Percentiles rank a stretch among this genome's conserved stretches.
phyloP scores from a whole-genome alignment of 2,329 filamentous ascomycete genomes.

The Fusarium buharicum region DNA sequence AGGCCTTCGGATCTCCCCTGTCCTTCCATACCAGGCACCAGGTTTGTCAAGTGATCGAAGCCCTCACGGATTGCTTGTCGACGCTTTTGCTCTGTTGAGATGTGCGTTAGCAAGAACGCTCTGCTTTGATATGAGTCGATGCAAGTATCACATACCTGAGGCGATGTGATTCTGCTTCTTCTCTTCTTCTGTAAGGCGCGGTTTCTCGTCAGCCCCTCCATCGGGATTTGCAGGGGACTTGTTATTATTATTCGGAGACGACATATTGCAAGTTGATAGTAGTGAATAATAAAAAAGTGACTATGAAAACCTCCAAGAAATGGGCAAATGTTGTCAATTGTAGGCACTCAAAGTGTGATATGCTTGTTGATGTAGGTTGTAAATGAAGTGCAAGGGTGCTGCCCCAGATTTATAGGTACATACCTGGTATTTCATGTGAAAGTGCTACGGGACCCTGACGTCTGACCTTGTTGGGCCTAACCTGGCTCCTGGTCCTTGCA shows the following conservation, averaged over 20 bases:
- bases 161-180: constrained; percentile 67
- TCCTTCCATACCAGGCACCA: constrained; percentile 84
- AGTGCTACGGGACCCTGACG: constrained; percentile 26
- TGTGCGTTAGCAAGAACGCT: constrained; percentile 18
- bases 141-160: constrained; percentile 52
- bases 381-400: constrained; percentile 45
- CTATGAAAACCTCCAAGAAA: neutral
- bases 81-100: constrained; percentile 55
- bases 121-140: neutral
- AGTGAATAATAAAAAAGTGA: neutral
- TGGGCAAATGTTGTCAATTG: constrained; percentile 1
- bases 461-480: neutral
- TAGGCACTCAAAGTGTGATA: neutral
- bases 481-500: constrained; percentile 41
- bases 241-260: constrained; percentile 45
- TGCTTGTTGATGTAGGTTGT: constrained; percentile 26
- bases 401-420: constrained; percentile 48
- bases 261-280: constrained; percentile 31
- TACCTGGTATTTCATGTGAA: constrained; percentile 40
- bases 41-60: constrained; percentile 81
- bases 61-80: constrained; percentile 78
- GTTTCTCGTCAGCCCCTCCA: constrained; percentile 57
- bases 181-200: constrained; percentile 63
- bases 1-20: constrained; percentile 86
- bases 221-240: constrained; percentile 43